phyloP scores from a whole-genome alignment of 2,329 filamentous ascomycete species.

The Epichloe typhina region DNA sequence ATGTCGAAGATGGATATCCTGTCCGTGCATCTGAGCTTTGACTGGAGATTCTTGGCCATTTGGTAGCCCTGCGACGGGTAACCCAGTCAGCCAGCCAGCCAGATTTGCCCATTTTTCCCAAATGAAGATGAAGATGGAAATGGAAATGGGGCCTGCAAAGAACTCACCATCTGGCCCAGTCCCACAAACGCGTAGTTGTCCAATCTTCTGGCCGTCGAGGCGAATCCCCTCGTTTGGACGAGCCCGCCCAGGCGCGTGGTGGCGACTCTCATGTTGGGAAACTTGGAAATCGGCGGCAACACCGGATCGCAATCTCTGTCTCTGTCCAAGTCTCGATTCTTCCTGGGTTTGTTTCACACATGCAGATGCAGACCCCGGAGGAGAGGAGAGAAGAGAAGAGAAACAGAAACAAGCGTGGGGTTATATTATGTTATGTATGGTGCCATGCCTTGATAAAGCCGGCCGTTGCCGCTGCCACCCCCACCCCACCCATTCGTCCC shows the following conservation, averaged over 20 bases:
- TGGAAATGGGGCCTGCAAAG: not conserved
- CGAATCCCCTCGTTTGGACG: constrained; percentile 35
- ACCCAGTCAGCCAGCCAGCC: not conserved
- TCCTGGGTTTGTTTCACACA: too few species aligned
- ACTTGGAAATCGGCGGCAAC: not conserved
- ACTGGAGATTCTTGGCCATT: constrained; percentile 50
- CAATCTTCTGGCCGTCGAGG: constrained; percentile 30
- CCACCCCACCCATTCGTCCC: too few species aligned
- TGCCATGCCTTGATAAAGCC: constrained; percentile 13
- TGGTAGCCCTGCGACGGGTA: constrained; percentile 36
- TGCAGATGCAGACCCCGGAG: too few species aligned
- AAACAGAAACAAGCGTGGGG: not conserved
- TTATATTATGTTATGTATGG: too few species aligned
- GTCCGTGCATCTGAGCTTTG: constrained; percentile 38
- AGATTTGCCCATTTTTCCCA: too few species aligned
- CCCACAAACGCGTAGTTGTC: constrained; percentile 48
- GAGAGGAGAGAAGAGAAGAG: not conserved
- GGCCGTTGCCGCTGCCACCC: constrained; percentile 20
- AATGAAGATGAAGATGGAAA: not conserved
- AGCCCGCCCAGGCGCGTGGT: constrained; percentile 14
- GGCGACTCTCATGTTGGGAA: constrained; percentile 10
- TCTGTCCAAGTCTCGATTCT: not conserved
- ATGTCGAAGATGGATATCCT: constrained; percentile 43
- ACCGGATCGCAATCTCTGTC: not conserved
- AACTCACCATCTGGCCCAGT: constrained; percentile 46